Base-by-base conservation (phyloP, 2,329 filamentous ascomycete species). In the Fusarium marasasianum region DNA sequence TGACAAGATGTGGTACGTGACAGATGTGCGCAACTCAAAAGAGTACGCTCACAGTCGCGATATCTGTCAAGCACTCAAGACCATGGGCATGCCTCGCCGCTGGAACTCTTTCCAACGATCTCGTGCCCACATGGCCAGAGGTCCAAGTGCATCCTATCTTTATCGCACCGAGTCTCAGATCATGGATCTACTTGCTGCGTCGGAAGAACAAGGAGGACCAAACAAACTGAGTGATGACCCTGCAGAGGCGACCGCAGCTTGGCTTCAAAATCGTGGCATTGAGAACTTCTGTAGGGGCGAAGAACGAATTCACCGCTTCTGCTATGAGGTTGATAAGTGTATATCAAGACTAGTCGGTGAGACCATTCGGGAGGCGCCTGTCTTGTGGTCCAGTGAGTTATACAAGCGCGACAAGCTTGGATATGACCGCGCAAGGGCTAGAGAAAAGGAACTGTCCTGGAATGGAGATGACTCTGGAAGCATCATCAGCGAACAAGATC, bases 1-100 rank as follows among this genome's bases (percentile, higher is more conserved):
- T 47, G 94, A 98, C 81, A 98, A 98, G 86, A 98, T 98, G 94
- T 99, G 96, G 96, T 99, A 97, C 81, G 93, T 96, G 69, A 96
- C 94, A 3, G 95, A 98, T 81, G 95, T 98, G 35, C 92, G 94
- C 71, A 95, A 96, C 77, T 98, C 96, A 8, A 93, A 91, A 55
- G 91, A 91, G 15, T 98, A 98, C 78, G 94, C 96, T 69, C 93
- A 97, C 76, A 94, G 94, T 44, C 92, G 92, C 66, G 94, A 96
- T 73, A 92, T 98, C 53, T 94, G 95, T 11, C 89, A 93, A 68
- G 96, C 96, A 9, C 85, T 99, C 56, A 97, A 96, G 82, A 94
- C 93, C 13, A 98, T 99, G 96, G 93, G 92, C 70, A 85, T 90
- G 82, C 87, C 90, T 71, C 87, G 91, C 67, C 87, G 86, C 60